Percentiles rank a stretch among this genome's conserved stretches.
phyloP scores from a whole-genome alignment of 2,329 filamentous ascomycete genomes.

The Samsoniella hepiali region DNA sequence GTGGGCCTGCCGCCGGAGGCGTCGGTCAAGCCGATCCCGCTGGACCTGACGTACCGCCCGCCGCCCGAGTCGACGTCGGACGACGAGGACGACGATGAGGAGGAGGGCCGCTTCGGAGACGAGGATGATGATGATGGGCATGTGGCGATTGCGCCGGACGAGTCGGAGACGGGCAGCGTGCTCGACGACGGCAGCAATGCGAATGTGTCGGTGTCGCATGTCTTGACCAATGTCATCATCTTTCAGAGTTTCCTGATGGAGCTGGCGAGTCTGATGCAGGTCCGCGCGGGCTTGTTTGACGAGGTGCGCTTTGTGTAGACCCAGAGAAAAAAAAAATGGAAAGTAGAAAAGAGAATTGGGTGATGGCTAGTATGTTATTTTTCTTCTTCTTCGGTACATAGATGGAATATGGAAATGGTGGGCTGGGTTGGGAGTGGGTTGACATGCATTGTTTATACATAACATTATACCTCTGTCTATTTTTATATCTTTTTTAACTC shows the following conservation, averaged over 20 bases:
- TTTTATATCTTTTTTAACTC: neutral
- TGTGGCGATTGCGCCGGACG: slow-evolving; percentile 25
- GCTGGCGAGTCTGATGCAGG: slow-evolving; percentile 70
- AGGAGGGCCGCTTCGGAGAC: slow-evolving; percentile 16
- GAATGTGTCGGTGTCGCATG: slow-evolving; percentile 68
- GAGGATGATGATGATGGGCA: slow-evolving; percentile 18
- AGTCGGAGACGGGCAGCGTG: slow-evolving; percentile 26
- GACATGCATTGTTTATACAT: slow-evolving; percentile 3
- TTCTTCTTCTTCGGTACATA: neutral
- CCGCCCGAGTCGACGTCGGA: slow-evolving; percentile 15
- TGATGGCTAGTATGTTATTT: neutral
- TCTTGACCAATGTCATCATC: slow-evolving; percentile 76
- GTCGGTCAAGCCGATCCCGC: slow-evolving; percentile 45
- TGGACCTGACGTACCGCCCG: slow-evolving; percentile 34
- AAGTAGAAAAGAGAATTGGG: neutral
- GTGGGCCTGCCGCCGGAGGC: slow-evolving; percentile 49
- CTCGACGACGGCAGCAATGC: slow-evolving; percentile 27
- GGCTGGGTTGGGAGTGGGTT: neutral
- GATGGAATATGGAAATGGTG: neutral
- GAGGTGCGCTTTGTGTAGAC: slow-evolving; percentile 60
- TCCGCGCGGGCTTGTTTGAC: slow-evolving; percentile 70
- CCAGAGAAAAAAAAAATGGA: neutral
- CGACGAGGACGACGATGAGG: slow-evolving; percentile 24
- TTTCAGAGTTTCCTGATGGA: slow-evolving; percentile 79
- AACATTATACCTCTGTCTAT: neutral